phyloP scores from a whole-genome alignment of 441 rosid species.

The Pelargonium cotyledonis region DNA sequence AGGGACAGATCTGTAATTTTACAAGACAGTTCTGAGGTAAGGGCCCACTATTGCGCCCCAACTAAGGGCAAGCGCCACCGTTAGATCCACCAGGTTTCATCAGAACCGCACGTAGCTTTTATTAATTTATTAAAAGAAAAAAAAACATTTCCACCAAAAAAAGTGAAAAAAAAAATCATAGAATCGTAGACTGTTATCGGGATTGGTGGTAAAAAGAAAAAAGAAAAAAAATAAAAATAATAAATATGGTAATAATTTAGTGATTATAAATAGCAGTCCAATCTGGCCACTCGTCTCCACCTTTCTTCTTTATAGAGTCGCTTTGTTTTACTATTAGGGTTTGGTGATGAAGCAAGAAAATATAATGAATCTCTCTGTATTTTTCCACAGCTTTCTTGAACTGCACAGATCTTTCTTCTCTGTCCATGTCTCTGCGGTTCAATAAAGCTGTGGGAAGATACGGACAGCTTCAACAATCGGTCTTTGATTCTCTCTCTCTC shows the following conservation, averaged over 20 bases:
- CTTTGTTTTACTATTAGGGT: constrained; percentile 22
- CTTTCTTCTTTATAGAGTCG: background rate
- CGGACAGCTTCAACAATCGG: constrained; percentile 37
- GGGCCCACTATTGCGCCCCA: background rate
- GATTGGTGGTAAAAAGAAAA: constrained; percentile 57
- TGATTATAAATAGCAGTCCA: constrained; percentile 2
- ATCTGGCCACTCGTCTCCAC: constrained; percentile 15
- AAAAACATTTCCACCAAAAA: background rate
- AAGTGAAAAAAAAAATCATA: constrained; percentile 4
- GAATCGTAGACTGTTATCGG: constrained; percentile 83
- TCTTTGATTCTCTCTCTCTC: background rate
- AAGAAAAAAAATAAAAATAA: background rate
- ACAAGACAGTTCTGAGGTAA: background rate
- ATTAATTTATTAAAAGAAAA: background rate
- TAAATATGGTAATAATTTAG: background rate
- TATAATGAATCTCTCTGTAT: constrained; percentile 59
- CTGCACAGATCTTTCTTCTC: constrained; percentile 34
- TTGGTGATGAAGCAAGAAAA: constrained; percentile 10
- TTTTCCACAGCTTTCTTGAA: constrained; percentile 99
- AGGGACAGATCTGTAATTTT: too few species aligned
- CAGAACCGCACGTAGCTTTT: background rate
- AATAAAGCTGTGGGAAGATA: constrained; percentile 99
- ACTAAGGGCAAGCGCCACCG: background rate
- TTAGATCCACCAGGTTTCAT: background rate
- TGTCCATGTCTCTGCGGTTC: constrained; percentile 50